These are phyloP conservation scores for Solanum hybrid DNA, from an alignment of 305 asterid species.

Conservation along the genomic window DNA sequence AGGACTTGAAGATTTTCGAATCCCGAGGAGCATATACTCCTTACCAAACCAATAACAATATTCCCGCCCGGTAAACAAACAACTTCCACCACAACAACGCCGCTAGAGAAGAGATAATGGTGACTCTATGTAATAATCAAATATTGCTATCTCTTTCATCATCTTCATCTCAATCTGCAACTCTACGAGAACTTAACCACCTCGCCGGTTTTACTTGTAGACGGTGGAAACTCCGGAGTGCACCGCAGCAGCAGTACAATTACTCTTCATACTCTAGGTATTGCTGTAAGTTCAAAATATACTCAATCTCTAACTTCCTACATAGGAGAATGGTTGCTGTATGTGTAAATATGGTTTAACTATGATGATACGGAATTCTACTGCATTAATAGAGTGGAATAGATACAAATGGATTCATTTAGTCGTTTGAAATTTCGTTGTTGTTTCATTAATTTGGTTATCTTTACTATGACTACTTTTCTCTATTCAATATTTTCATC, in stretches of 20 bases:
- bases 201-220: background rate
- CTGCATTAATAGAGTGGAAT: background rate
- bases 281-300: background rate
- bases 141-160: background rate
- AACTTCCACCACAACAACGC: background rate
- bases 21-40: background rate
- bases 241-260: background rate
- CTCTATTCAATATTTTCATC: background rate
- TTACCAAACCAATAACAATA: background rate
- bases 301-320: background rate
- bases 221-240: background rate
- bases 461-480: background rate
- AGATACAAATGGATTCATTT: background rate
- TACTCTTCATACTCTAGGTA: background rate
- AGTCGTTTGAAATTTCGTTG: background rate
- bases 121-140: background rate
- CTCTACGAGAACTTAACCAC: background rate
- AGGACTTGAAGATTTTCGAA: background rate
- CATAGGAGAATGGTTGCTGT: background rate
- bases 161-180: background rate
- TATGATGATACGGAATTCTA: background rate
- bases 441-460: background rate
- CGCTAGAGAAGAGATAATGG: background rate
- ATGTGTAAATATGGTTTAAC: background rate
- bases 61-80: background rate